phyloP scores from a whole-genome alignment of 2,329 filamentous ascomycete species.

The Ceratocystis variospora region DNA sequence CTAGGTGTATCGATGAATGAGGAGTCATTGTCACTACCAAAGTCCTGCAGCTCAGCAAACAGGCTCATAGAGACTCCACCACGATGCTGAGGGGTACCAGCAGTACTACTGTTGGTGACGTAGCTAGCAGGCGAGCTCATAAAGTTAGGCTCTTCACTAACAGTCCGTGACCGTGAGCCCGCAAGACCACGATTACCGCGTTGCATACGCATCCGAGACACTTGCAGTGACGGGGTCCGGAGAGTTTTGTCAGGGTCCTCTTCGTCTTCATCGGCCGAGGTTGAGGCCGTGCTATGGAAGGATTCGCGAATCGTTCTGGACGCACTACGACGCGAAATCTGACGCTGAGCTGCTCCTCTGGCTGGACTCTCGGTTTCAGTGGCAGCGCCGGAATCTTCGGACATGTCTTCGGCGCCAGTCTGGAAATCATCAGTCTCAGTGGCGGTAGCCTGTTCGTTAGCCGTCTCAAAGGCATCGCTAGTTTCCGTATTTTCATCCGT shows the following conservation, averaged over 20 bases:
- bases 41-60: constrained; percentile 76
- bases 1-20: constrained; percentile 46
- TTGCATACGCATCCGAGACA: constrained; percentile 59
- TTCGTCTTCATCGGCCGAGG: constrained; percentile 56
- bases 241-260: constrained; percentile 43
- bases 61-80: constrained; percentile 56
- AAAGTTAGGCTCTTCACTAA: constrained; percentile 44
- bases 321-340: constrained; percentile 32
- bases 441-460: constrained; percentile 51
- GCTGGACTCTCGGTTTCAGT: constrained; percentile 68
- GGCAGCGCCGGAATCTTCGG: constrained; percentile 54
- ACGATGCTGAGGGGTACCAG: constrained; percentile 35
- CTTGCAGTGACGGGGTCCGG: constrained; percentile 48
- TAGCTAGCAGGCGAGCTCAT: constrained; percentile 48
- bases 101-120: constrained; percentile 32
- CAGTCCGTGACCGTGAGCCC: constrained; percentile 45
- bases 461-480: constrained; percentile 51
- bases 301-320: constrained; percentile 47
- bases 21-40: constrained; percentile 63
- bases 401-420: constrained; percentile 67
- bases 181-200: constrained; percentile 47
- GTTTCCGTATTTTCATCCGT: constrained; percentile 48
- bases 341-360: constrained; percentile 30
- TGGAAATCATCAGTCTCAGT: constrained; percentile 94
- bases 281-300: constrained; percentile 78